Base-by-base conservation (phyloP, 78 protist genomes). In the Paulinella micropora region DNA sequence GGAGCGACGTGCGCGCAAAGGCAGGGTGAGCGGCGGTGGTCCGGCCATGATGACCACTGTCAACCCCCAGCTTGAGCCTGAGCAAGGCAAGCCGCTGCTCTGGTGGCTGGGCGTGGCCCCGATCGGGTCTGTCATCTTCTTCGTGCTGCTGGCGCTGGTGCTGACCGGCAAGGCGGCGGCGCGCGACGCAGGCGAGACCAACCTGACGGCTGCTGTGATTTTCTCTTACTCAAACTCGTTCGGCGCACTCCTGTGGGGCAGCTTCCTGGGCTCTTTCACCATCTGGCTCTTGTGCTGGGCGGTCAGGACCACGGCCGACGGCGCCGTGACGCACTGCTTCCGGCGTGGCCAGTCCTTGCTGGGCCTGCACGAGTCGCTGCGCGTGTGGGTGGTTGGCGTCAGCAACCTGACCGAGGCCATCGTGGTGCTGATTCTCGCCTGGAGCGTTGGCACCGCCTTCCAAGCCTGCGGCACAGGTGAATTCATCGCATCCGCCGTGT, bases 371-470 rank as follows among this genome's bases (percentile, higher is more conserved):
- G 89, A 86, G 79, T 79, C 89, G 39, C 15, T 86, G 83, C 67
- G 1, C 9, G 89, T 40, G 36, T 86, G 79, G 79, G 23, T 67
- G 26, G 89, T 34, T 1, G 89, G 89, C 32, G 32, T 64, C 32
- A 86, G 64, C 83, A 82, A 86, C 37, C 51, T 86, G 34, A 31
- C 64, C 37, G 89, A 86, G 40, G 64, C 89, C 26, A 36, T 1
- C 51, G 0, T 86, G 9, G 26, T 86, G 29, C 82, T 86, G 3
- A 6, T 36, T 31, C 82, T 86, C 15, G 89, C 89, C 31, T 86
- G 89, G 89, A 39, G 67, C 2, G 83, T 86, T 37, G 89, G 89
- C 81, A 28, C 31, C 1, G 89, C 36, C 32, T 64, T 86, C 89
- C 0, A 0, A 2, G 89, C 40, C 40, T 34, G 34, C 1, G 38